phyloP scores from a whole-genome alignment of 495 filamentous ascomycete species.

The Aspergillus panamensis region DNA sequence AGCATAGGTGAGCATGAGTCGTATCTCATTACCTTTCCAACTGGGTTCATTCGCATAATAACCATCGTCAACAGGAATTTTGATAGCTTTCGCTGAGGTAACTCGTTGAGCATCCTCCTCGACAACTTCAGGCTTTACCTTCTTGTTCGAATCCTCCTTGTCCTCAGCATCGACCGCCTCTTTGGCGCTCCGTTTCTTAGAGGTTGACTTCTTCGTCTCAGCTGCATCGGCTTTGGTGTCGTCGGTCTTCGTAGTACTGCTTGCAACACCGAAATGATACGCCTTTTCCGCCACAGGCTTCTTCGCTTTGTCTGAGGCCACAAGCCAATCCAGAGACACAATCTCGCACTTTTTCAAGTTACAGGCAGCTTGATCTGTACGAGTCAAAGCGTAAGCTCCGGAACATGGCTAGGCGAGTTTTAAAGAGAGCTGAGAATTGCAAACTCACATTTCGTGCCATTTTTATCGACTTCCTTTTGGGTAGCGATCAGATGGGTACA shows the following conservation, averaged over 20 bases:
- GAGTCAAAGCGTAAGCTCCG: neutral
- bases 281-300: constrained; percentile 43
- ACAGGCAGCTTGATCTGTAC: constrained; percentile 50
- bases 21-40: constrained; percentile 5
- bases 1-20: constrained; percentile 27
- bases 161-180: constrained; percentile 21
- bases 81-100: constrained; percentile 31
- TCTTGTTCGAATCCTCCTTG: constrained; percentile 20
- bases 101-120: constrained; percentile 44
- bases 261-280: constrained; percentile 27
- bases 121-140: constrained; percentile 29
- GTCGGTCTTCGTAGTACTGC: neutral
- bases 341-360: constrained; percentile 48
- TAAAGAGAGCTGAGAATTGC: neutral
- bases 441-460: constrained; percentile 37
- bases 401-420: neutral
- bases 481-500: constrained; percentile 62
- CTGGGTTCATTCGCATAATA: constrained; percentile 23
- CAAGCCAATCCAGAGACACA: constrained; percentile 61
- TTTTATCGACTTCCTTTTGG: constrained; percentile 50
- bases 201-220: constrained; percentile 9
- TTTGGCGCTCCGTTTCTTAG: constrained; percentile 13
- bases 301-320: constrained; percentile 44
- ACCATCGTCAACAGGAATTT: constrained; percentile 51
- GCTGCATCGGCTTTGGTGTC: constrained; percentile 1